Conservation (phyloP, 192 early-diverging fungal species). For the Chytriomyces sp. region DNA sequence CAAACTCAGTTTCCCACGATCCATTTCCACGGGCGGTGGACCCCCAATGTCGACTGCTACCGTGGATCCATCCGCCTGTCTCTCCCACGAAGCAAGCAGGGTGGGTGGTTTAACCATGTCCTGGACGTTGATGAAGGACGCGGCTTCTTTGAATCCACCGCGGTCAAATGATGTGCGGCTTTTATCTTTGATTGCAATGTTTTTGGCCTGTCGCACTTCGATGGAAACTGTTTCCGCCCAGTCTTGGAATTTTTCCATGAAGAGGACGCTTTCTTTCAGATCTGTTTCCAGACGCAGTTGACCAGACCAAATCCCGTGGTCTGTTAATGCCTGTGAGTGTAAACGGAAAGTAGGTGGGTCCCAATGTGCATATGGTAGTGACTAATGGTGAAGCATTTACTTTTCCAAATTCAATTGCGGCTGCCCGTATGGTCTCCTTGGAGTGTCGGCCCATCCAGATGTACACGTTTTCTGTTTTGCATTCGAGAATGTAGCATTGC, state of each 20-base stretch:
- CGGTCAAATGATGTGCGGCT: slow-evolving; percentile 40
- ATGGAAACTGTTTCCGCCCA: slow-evolving; percentile 41
- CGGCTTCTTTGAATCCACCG: slow-evolving; percentile 27
- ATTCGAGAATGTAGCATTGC: slow-evolving; percentile 38
- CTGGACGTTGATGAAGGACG: slow-evolving; percentile 21
- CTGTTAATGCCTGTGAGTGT: not conserved
- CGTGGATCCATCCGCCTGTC: slow-evolving; percentile 22
- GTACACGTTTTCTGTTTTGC: slow-evolving; percentile 30
- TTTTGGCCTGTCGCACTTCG: slow-evolving; percentile 31
- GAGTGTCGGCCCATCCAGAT: slow-evolving; percentile 39
- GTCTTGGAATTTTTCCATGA: slow-evolving; percentile 46
- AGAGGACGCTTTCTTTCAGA: slow-evolving; percentile 38
- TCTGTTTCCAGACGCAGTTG: slow-evolving; percentile 31
- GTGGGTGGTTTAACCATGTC: slow-evolving; percentile 43
- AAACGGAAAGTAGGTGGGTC: not conserved
- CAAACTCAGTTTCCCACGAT: slow-evolving; percentile 37
- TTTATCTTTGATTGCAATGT: slow-evolving; percentile 45
- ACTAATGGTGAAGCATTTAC: slow-evolving; percentile 5
- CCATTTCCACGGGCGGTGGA: slow-evolving; percentile 34
- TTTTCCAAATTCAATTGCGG: slow-evolving; percentile 31
- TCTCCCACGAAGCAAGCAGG: slow-evolving; percentile 39
- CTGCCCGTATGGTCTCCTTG: slow-evolving; percentile 13
- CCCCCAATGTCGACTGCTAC: slow-evolving; percentile 34
- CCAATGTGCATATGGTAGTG: not conserved
- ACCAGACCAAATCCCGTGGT: not conserved